phyloP scores from a whole-genome alignment of 202 grass and related monocot species.

The Panicum virgatum region DNA sequence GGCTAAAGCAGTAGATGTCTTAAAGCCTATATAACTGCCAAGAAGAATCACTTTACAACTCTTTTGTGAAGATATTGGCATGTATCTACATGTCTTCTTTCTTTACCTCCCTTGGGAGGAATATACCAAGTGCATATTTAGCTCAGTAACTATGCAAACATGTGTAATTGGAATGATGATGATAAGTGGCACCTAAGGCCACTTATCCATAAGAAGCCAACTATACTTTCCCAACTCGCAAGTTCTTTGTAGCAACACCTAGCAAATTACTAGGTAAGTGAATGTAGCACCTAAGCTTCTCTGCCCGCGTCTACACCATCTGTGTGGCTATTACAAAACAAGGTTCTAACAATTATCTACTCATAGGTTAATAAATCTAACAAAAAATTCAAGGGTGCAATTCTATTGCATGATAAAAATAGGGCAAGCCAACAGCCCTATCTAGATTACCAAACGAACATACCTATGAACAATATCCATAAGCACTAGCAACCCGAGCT shows the following conservation, averaged over 20 bases:
- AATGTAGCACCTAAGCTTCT: constrained; percentile 15
- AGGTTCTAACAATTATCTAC: background rate
- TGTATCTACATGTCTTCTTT: constrained; percentile 1
- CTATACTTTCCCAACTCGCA: constrained; percentile 4
- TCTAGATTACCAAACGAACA: constrained; percentile 26
- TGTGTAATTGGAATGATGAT: background rate
- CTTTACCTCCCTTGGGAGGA: constrained; percentile 5
- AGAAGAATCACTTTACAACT: background rate
- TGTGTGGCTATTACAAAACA: constrained; percentile 1
- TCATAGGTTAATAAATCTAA: constrained; percentile 7
- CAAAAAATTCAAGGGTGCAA: background rate
- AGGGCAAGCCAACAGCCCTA: background rate
- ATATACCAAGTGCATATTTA: constrained; percentile 8
- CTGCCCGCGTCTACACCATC: background rate
- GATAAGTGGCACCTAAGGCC: background rate
- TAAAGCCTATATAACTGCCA: background rate
- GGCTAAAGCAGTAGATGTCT: background rate
- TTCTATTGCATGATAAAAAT: background rate
- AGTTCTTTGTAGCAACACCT: background rate
- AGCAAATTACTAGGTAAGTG: constrained; percentile 25
- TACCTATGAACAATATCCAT: constrained; percentile 99
- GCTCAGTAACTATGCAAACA: background rate
- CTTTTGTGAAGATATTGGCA: constrained; percentile 18
- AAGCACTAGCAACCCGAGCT: constrained; percentile 56
- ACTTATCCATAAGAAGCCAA: constrained; percentile 6